Base-by-base conservation (phyloP, 2,329 filamentous ascomycete genomes). In the Microcera coccophila region DNA sequence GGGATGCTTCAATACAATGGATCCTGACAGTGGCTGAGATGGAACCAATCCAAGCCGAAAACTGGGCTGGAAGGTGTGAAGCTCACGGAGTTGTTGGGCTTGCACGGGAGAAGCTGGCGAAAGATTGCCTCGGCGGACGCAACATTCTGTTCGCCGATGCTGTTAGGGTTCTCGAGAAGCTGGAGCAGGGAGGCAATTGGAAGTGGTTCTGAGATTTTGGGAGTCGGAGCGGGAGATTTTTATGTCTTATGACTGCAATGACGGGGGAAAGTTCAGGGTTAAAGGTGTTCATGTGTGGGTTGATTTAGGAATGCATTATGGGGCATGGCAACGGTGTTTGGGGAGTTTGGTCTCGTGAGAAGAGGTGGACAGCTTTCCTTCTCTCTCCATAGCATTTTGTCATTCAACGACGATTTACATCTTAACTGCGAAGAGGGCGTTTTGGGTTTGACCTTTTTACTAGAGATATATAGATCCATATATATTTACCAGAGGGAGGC, bases 141-240 rank as follows among this genome's bases (percentile, higher is more conserved):
- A 78, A 68, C 51, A 69, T 72, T 36, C 55, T 79, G 38, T 73
- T 76, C 33, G 67, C 74, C 18, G 78, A 82, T 52, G 74, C 76
- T 5, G 65, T 77, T 3, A 62, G 68, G 2, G 76, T 79, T 39
- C 52, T 82, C 50, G 68, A 63, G 52, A 75, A 70, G 53, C 57
- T 82, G 39, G 73, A 77, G 51, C 69, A 73, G 48, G 64, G 67
- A 2, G 63, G 58, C 8, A 64, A 64, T 40, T 61, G 63, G 55
- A 69, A 64, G 17, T 53, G 54, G 26, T 49, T 45, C 32, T 42
- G 41, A 21, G 14, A 29, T 8, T 33, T 36, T 15, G 8, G 31
- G 24, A 28, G 24, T 9, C 24, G 24, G 24, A 28, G 9, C 24
- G 29, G n/a, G 29, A 32, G 29, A 15, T 7, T 14, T 32, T 8